Evolutionary conservation across 371 early-diverging fungal genomes (phyloP).

Genomic region (Zopfochytrium polystomum): DNA sequence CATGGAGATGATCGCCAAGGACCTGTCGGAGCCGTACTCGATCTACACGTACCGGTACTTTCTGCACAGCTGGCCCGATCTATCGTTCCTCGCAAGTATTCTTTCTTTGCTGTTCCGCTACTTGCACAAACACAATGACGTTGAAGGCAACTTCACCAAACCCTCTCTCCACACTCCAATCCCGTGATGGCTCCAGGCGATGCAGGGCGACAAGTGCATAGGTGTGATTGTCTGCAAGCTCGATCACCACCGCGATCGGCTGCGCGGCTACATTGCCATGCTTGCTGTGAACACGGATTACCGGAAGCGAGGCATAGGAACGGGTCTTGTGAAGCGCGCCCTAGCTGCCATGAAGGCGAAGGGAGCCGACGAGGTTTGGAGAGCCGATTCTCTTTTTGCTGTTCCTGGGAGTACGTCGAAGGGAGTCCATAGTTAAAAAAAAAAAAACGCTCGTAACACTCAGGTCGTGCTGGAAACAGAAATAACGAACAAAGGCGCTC

Average conservation of each 20-base stretch:
- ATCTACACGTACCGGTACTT: constrained; percentile 97
- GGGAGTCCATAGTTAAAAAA: background rate
- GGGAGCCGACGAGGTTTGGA: constrained; percentile 76
- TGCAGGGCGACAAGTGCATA: constrained; percentile 52
- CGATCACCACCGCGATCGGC: constrained; percentile 65
- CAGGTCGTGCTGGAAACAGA: constrained; percentile 91
- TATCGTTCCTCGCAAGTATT: constrained; percentile 68
- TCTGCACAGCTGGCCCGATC: constrained; percentile 77
- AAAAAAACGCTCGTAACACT: background rate
- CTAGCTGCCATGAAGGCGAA: constrained; percentile 70
- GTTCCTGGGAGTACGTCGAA: background rate
- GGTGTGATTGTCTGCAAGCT: constrained; percentile 90
- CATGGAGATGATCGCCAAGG: constrained; percentile 77
- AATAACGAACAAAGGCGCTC: constrained; percentile 79
- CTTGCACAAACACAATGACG: background rate
- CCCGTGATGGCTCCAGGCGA: constrained; percentile 59
- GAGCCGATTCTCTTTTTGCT: background rate
- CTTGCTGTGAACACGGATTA: constrained; percentile 78
- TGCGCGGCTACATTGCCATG: constrained; percentile 96
- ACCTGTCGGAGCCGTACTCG: constrained; percentile 93
- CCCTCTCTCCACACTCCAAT: background rate
- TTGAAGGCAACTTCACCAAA: background rate
- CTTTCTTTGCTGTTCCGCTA: background rate
- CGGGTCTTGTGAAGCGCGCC: constrained; percentile 68
- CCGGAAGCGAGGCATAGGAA: constrained; percentile 75